These are phyloP conservation scores for Gossypium raimondii DNA, from an alignment of 345 rosid species.

Conservation along the genomic window DNA sequence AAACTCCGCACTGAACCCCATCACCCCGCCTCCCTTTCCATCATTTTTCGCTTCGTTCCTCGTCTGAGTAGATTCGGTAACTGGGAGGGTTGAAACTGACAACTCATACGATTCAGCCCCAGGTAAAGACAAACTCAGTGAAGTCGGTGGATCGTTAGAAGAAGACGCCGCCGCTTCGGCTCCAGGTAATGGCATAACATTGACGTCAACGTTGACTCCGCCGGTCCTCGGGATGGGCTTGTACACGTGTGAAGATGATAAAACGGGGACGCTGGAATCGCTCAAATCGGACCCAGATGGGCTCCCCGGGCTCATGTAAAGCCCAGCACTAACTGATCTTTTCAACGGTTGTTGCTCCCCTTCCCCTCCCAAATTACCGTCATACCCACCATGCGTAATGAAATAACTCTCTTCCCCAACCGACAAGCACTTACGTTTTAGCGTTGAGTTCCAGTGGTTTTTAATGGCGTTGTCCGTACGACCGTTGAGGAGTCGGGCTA, in stretches of 20 bases:
- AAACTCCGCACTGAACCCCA: slow-evolving; percentile 62
- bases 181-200: slow-evolving; percentile 12
- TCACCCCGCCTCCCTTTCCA: slow-evolving; percentile 30
- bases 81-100: slow-evolving; percentile 32
- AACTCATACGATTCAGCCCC: slow-evolving; percentile 48
- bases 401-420: slow-evolving; percentile 35
- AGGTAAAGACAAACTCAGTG: slow-evolving; percentile 62
- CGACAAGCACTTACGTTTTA: slow-evolving; percentile 66
- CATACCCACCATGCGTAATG: slow-evolving; percentile 38
- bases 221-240: slow-evolving; percentile 56
- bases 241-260: slow-evolving; percentile 35
- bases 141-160: slow-evolving; percentile 54
- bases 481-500: slow-evolving; percentile 84
- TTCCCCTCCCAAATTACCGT: slow-evolving; percentile 39
- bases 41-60: slow-evolving; percentile 17
- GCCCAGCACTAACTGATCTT: slow-evolving; percentile 70
- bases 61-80: slow-evolving; percentile 28
- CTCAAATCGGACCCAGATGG: slow-evolving; percentile 80
- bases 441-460: slow-evolving; percentile 95
- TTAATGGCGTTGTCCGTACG: slow-evolving; percentile 93
- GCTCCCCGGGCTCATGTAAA: slow-evolving; percentile 54
- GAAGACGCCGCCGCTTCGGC: slow-evolving; percentile 45
- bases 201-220: slow-evolving; percentile 29
- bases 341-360: slow-evolving; percentile 52
- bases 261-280: slow-evolving; percentile 52